These are phyloP conservation scores for Boletus sensibilis DNA, from an alignment of 768 basidiomycete species.

Conservation along the genomic window DNA sequence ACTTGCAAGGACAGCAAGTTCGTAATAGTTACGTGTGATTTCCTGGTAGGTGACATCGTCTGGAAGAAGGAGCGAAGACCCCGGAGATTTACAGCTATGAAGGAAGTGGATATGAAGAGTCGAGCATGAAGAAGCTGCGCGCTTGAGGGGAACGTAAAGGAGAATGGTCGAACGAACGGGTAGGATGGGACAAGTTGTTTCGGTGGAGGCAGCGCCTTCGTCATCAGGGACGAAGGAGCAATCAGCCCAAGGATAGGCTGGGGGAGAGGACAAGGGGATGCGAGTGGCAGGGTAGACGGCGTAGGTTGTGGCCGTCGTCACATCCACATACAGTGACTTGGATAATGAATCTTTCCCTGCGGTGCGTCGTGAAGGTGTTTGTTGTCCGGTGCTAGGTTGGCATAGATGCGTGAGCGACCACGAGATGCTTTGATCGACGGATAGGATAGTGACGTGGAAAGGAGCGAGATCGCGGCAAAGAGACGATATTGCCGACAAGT, in stretches of 20 bases:
- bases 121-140: conserved; percentile 41
- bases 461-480: conserved; percentile 44
- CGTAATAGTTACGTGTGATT: conserved; percentile 66
- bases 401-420: conserved; percentile 53
- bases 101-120: conserved; percentile 62
- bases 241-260: conserved; percentile 24
- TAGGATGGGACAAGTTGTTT: conserved; percentile 42
- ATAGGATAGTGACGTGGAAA: conserved; percentile 59
- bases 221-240: conserved; percentile 36
- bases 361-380: conserved; percentile 28
- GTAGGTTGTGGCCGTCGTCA: conserved; percentile 45
- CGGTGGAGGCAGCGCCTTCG: conserved; percentile 19
- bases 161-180: conserved; percentile 61
- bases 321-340: conserved; percentile 34
- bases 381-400: conserved; percentile 21
- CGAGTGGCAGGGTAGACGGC: conserved; percentile 43
- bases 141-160: conserved; percentile 50
- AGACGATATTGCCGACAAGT: conserved; percentile 44
- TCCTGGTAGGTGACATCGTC: conserved; percentile 45
- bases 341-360: conserved; percentile 31
- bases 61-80: conserved; percentile 36
- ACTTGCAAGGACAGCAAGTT: conserved; percentile 60
- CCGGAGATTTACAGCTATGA: conserved; percentile 43
- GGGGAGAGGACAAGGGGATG: conserved; percentile 44
- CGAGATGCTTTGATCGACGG: conserved; percentile 56